Percentiles rank a stretch among this genome's conserved stretches.
Evolutionary conservation across 2,329 filamentous ascomycete genomes (phyloP).

Genomic region (Hypoxylon sp.): DNA sequence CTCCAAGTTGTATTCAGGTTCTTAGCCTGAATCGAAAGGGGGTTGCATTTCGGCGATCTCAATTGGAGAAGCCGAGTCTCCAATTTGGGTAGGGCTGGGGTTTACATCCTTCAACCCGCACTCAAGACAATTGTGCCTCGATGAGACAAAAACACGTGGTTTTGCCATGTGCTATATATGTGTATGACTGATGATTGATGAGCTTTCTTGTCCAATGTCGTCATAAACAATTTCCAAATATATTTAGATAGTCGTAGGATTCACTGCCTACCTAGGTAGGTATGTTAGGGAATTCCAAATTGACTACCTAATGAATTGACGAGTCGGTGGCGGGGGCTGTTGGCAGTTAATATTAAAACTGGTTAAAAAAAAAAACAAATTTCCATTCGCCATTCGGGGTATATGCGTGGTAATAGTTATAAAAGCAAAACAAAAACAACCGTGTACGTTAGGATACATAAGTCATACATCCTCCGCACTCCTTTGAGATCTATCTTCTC

Average conservation of each 20-base stretch:
- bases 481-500: conserved; percentile 30
- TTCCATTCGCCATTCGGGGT: conserved; percentile 33
- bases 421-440: conserved; percentile 10
- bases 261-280: background rate
- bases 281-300: background rate
- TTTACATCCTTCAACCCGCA: conserved; percentile 9
- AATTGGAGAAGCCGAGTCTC: conserved; percentile 21
- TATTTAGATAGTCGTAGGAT: background rate
- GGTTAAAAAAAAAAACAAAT: conserved; percentile 8
- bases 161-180: background rate
- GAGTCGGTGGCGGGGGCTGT: background rate
- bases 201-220: background rate
- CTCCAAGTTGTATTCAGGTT: conserved; percentile 1
- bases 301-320: no score
- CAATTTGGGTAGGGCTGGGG: conserved; percentile 25
- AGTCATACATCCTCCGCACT: conserved; percentile 30
- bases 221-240: background rate
- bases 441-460: conserved; percentile 13
- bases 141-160: background rate
- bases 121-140: conserved; percentile 2
- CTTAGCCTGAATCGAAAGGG: conserved; percentile 28
- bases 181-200: background rate
- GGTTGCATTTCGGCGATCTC: conserved; percentile 22
- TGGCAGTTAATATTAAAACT: background rate
- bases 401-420: conserved; percentile 22